Evolutionary conservation across 768 basidiomycete species (phyloP).

Genomic region (Phaeotremella fagi): DNA sequence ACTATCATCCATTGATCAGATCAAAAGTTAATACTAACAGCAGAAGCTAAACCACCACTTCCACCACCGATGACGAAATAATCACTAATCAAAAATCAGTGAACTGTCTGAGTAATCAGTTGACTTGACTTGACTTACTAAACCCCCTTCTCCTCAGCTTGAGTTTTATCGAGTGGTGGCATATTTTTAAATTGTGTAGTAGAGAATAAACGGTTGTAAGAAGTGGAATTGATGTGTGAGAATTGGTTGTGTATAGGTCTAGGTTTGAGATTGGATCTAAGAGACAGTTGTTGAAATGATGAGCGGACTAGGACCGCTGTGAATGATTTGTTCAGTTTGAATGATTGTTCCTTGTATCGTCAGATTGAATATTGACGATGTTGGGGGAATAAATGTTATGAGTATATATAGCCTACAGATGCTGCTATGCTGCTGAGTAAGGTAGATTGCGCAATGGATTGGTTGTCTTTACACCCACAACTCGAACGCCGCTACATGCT

Average conservation of each 20-base stretch:
- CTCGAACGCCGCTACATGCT: no score
- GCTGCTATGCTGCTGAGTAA: no score
- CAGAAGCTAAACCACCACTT: slow-evolving; percentile 83
- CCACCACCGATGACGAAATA: slow-evolving; percentile 88
- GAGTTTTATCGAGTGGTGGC: slow-evolving; percentile 40
- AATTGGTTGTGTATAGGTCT: no score
- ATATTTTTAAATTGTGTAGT: slow-evolving; percentile 21
- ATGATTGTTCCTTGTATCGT: background rate
- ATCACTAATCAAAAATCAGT: slow-evolving; percentile 51
- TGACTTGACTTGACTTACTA: slow-evolving; percentile 31
- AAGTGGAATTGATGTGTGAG: no score
- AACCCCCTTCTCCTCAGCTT: slow-evolving; percentile 21
- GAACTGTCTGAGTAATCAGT: background rate
- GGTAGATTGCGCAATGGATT: no score
- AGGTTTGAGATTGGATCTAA: no score
- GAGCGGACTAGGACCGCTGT: background rate
- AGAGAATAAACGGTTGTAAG: slow-evolving; percentile 4
- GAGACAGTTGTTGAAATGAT: background rate
- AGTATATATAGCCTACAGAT: no score
- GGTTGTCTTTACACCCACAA: no score
- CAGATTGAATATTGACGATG: background rate
- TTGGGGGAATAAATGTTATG: background rate
- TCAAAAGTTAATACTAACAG: slow-evolving; percentile 55
- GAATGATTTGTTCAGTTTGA: background rate
- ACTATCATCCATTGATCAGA: background rate